A percentile compares a stretch with the other conserved stretches of the same genome.
phyloP scores from a whole-genome alignment of 148 eudicot species.

The Linanthus parryae region DNA sequence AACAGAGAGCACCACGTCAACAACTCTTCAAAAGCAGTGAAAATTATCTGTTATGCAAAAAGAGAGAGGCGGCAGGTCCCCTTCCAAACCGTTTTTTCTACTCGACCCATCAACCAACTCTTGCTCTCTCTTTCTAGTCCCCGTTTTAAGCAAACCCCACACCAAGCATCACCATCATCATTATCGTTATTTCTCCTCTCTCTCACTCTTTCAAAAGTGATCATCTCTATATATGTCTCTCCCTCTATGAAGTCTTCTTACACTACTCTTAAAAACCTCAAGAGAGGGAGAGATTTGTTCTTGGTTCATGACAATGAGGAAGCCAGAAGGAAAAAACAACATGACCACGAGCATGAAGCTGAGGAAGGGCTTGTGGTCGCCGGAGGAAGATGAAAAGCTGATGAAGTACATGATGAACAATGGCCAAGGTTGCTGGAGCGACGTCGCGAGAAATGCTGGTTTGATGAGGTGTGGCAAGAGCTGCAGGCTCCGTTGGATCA shows the following conservation, averaged over 20 bases:
- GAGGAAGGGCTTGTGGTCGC: conserved; percentile 63
- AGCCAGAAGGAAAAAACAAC: conserved; percentile 33
- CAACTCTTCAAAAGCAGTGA: no score
- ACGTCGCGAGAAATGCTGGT: conserved; percentile 64
- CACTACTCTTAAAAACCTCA: conserved; percentile 19
- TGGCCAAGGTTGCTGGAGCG: conserved; percentile 64
- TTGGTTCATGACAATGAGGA: conserved; percentile 36
- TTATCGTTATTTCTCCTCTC: conserved; percentile 26
- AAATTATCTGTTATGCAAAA: no score
- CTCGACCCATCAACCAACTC: conserved; percentile 66
- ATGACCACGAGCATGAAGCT: conserved; percentile 19
- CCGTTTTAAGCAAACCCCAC: conserved; percentile 57
- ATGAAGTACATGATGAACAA: conserved; percentile 51
- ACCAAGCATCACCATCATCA: conserved; percentile 41
- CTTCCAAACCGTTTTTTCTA: conserved; percentile 49
- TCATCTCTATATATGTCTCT: conserved; percentile 14
- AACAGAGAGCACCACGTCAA: no score
- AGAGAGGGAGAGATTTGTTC: conserved; percentile 5
- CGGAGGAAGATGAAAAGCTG: conserved; percentile 64
- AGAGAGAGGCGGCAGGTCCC: conserved; percentile 11
- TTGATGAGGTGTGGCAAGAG: conserved; percentile 58
- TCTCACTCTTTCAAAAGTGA: background rate
- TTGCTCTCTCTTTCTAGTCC: conserved; percentile 29
- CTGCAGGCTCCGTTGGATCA: conserved; percentile 61
- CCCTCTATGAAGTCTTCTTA: conserved; percentile 28